A percentile compares a stretch with the other conserved stretches of the same genome.
Evolutionary conservation across 2,329 filamentous ascomycete genomes (phyloP).

Genomic region (Aspergillus chevalieri): DNA sequence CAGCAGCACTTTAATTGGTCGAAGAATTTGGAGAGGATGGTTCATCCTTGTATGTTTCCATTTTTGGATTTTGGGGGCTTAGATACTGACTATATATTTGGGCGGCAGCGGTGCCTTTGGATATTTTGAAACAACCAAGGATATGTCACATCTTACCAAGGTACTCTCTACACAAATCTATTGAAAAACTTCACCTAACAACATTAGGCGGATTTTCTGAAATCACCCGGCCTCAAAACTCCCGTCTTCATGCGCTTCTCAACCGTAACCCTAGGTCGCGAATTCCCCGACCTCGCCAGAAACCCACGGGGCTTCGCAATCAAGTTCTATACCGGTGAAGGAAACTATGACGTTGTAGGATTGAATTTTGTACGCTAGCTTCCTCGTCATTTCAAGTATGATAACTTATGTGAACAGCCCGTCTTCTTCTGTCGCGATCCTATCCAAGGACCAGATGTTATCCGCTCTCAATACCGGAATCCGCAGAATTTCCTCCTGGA

Average conservation of each 20-base stretch:
- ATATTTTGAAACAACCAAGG: not conserved
- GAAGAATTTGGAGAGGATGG: constrained; percentile 45
- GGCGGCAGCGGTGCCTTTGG: not conserved
- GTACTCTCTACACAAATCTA: not conserved
- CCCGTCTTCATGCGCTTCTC: constrained; percentile 42
- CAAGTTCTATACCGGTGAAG: constrained; percentile 46
- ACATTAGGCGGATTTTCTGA: constrained; percentile 31
- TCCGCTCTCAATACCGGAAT: constrained; percentile 43
- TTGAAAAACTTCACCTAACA: not conserved
- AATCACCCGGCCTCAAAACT: constrained; percentile 36
- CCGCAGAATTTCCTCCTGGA: constrained; percentile 47
- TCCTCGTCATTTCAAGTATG: not conserved
- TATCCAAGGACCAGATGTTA: constrained; percentile 44
- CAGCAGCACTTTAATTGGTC: constrained; percentile 53
- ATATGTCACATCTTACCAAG: not conserved
- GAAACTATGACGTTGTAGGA: constrained; percentile 46
- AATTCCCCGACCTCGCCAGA: constrained; percentile 41
- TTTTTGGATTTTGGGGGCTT: not conserved
- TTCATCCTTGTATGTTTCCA: constrained; percentile 17
- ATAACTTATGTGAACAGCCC: constrained; percentile 22
- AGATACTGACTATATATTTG: no score
- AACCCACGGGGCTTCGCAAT: constrained; percentile 46
- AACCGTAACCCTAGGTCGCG: constrained; percentile 40
- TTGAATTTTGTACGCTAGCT: constrained; percentile 35
- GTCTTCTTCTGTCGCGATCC: constrained; percentile 48